These are phyloP conservation scores for Bipolaris victoriae DNA, from an alignment of 2,329 filamentous ascomycete genomes.

Conservation along the genomic window DNA sequence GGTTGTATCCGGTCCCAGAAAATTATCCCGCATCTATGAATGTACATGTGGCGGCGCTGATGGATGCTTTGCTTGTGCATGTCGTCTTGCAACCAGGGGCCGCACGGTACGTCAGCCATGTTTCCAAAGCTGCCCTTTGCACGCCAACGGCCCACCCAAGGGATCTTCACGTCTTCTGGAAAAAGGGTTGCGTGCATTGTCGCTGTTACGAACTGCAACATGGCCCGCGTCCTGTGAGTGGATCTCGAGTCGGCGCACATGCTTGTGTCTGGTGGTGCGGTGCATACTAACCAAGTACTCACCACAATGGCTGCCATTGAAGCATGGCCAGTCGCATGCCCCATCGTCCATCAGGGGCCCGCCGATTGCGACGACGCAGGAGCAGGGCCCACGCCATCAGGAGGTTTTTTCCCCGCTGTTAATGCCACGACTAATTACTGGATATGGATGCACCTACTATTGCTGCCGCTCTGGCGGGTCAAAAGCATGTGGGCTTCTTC, in stretches of 20 bases:
- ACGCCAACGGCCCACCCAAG: constrained; percentile 10
- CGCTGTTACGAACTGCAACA: constrained; percentile 6
- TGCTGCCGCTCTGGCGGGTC: constrained; percentile 8
- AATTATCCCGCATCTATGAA: background rate
- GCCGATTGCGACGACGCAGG: constrained; percentile 7
- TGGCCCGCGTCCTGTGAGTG: background rate
- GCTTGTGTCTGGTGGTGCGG: too few species aligned
- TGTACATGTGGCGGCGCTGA: background rate
- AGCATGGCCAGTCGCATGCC: too few species aligned
- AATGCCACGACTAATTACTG: background rate
- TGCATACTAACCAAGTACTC: too few species aligned
- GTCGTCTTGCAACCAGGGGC: constrained; percentile 12
- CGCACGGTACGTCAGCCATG: constrained; percentile 20
- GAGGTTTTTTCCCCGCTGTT: background rate
- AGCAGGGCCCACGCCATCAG: constrained; percentile 7
- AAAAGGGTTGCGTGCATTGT: constrained; percentile 11
- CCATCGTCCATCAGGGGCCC: constrained; percentile 2
- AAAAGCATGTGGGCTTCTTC: constrained; percentile 8
- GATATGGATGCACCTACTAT: background rate
- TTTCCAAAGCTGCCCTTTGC: constrained; percentile 1
- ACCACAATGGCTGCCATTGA: too few species aligned
- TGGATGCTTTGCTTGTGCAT: background rate
- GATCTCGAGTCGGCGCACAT: background rate
- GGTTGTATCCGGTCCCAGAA: too few species aligned
- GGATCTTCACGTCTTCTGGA: constrained; percentile 6